Base-by-base conservation (phyloP, 2,329 filamentous ascomycete species). In the Corniculantispora saksenae region DNA sequence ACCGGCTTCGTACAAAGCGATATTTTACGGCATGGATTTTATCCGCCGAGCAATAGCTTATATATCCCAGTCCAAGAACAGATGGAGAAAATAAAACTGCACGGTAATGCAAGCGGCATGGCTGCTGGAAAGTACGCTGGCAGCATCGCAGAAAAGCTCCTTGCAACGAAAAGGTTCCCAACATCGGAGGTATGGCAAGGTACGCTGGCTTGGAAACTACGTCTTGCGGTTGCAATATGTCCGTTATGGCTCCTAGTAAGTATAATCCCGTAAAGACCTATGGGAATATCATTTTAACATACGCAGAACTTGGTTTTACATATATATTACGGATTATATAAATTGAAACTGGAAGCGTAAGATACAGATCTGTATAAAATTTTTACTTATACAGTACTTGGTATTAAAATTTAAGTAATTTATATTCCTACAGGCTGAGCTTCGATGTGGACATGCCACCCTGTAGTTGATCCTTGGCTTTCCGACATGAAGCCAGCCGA, bases 151-250 rank as follows among this genome's bases (percentile, higher is more conserved):
- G 45, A 54, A 7, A 63, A 60, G 47, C 35, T 67, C n/a, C 23
- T 67, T 43, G 38, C 38, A 54, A 25, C 19, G 15, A 38, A 50
- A 21, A 40, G 29, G 5, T 53, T 54, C 9, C 61, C 43, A 17
- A 55, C 38, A 43, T 43, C n/a, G 4, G 66, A 67, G 59, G 59
- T 67, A 5, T 67, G 66, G 66, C 58, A 67, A 32, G 66, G 66
- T 25, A 38, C 38, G 23, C 53, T 65, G 17, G 23, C 62, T 8
- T 63, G 66, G 66, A 58, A 25, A 13, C 19, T 50, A 7, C 19
- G 47, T 21, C 5, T 32, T 65, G 32, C 40, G 48, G 19, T 59
- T 13, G 38, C 38, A 38, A 25, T 58, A 21, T 50, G n/a, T 38
- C 65, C 65, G 10, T 50, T 63, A 38, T 63, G 59, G 53, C 23